Base-by-base conservation (phyloP, 768 basidiomycete species). In the Tylopilus rubrobrunneus region DNA sequence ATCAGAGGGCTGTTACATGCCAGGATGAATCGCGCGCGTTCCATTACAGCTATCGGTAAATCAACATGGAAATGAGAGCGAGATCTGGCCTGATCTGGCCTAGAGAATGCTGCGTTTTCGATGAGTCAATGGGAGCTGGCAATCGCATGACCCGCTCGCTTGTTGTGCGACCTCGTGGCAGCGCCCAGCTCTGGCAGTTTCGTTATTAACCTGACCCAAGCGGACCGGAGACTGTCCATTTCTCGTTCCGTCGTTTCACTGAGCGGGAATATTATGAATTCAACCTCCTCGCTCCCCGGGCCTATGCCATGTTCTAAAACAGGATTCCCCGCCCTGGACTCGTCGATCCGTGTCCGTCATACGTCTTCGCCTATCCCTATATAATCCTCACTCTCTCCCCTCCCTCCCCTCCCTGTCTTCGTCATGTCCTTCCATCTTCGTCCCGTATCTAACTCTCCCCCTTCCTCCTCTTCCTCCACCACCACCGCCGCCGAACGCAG, bases 371-470 rank as follows among this genome's bases (percentile, higher is more conserved):
- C 25, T 25, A 5, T 25, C 25, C 50, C 56, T 67, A 68, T 69
- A 62, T 67, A 69, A 58, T 41, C 28, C 59, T 45, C 55, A 25
- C 59, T 45, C 55, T 51, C 50, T 39, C 48, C 40, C 41, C 55
- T 54, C 19, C 39, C 7, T 39, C 55, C 48, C 42, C 17, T 19
- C 23, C 19, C 34, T 12, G 23, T 48, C 51, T 57, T 45, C 46
- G 45, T 71, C 68, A 69, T 71, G 69, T 62, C 71, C 69, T 83
- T 77, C 71, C 78, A 78, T 62, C 80, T 84, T 41, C 82, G 83
- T 51, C 84, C 83, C 34, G 79, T 85, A 55, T 62, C 75, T 4
- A 72, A 76, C 46, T 80, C 82, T 33, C 76, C 82, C 14, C 80
- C 85, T 9, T 80, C 85, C 7, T 78, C 84, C 28, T 78, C 78